Evolutionary conservation across 1,284 basidiomycete genomes (phyloP).

Genomic region (Rhizoctonia solani): DNA sequence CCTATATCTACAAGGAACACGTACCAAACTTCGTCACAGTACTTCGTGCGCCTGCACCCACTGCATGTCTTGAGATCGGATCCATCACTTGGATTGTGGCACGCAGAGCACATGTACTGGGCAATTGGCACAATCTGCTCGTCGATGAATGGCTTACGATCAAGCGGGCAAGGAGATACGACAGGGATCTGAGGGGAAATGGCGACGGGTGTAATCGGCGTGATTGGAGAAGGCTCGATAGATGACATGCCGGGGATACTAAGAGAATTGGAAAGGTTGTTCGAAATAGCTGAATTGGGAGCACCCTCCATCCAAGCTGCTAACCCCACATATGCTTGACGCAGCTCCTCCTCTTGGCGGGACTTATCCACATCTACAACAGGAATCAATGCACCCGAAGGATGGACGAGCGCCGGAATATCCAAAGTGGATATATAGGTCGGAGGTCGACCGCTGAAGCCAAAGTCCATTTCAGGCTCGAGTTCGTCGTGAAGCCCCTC

Average conservation of each 20-base stretch:
- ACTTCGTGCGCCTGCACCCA: conserved; percentile 23
- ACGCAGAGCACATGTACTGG: conserved; percentile 21
- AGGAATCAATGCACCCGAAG: background rate
- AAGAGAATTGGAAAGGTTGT: background rate
- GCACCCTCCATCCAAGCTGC: conserved; percentile 28
- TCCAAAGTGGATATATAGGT: conserved; percentile 29
- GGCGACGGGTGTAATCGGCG: background rate
- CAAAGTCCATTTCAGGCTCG: background rate
- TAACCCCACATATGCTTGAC: conserved; percentile 16
- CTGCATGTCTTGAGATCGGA: conserved; percentile 26
- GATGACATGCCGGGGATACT: background rate
- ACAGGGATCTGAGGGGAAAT: background rate
- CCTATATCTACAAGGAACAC: background rate
- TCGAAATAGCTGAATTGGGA: background rate
- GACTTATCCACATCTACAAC: background rate
- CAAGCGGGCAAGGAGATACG: conserved; percentile 1
- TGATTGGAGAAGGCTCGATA: background rate
- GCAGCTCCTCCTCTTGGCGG: conserved; percentile 11
- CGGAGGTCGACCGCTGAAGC: conserved; percentile 10
- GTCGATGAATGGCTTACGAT: conserved; percentile 8
- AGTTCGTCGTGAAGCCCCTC: conserved; percentile 16
- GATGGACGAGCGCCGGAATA: background rate
- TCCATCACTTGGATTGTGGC: conserved; percentile 20
- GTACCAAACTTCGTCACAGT: conserved; percentile 31
- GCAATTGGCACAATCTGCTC: background rate